Conservation (phyloP, 331 rosid species). For the Cydonia oblonga region DNA sequence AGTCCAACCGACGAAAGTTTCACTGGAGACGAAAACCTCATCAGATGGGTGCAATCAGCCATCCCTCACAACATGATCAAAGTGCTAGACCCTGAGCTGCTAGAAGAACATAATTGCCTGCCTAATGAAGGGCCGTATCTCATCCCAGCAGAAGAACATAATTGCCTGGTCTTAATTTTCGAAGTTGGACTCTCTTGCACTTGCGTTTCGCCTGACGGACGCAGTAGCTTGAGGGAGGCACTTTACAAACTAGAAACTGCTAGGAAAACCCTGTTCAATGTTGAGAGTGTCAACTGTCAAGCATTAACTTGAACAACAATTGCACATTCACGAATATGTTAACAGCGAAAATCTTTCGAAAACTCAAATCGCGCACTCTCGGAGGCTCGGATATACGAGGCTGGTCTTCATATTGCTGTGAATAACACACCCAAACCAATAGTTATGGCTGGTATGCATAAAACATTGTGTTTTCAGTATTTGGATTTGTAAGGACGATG, state of each 20-base stretch:
- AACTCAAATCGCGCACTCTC: background rate
- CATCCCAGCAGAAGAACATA: conserved; percentile 3
- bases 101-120: too few species aligned
- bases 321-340: background rate
- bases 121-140: conserved; percentile 2
- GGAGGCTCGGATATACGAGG: background rate
- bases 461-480: too few species aligned
- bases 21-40: conserved; percentile 35
- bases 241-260: conserved; percentile 26
- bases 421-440: background rate
- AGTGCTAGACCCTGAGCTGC: conserved; percentile 38
- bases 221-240: conserved; percentile 39
- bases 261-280: conserved; percentile 21
- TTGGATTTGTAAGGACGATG: too few species aligned
- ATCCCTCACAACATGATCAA: conserved; percentile 20
- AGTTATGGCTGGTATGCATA: background rate
- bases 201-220: conserved; percentile 27
- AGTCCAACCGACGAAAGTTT: conserved; percentile 48
- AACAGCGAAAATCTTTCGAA: background rate
- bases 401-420: background rate
- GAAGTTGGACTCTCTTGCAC: conserved; percentile 51
- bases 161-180: conserved; percentile 27
- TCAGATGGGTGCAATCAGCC: conserved; percentile 43
- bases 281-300: background rate
- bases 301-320: background rate